phyloP scores from a whole-genome alignment of 1,284 basidiomycete genomes.

The Bondarzewia mesenterica region DNA sequence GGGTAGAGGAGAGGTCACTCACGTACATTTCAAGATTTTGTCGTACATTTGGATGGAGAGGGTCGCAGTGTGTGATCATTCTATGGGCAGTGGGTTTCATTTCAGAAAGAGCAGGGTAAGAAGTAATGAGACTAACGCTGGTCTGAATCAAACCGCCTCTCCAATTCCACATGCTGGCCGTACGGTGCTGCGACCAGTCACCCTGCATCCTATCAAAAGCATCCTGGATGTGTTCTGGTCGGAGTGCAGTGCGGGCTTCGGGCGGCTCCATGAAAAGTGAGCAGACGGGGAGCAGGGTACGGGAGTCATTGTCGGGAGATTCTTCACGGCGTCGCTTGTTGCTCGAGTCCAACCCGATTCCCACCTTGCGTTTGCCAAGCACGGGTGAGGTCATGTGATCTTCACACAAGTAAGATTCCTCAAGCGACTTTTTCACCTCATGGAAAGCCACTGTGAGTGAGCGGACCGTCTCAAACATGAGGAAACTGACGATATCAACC shows the following conservation, averaged over 20 bases:
- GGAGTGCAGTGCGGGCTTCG: too few relatives aligned
- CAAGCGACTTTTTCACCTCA: constrained; percentile 71
- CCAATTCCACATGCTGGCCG: too few relatives aligned
- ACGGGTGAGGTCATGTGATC: constrained; percentile 52
- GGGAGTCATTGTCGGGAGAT: constrained; percentile 48
- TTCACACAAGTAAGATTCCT: constrained; percentile 63
- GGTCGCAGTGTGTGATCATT: background rate
- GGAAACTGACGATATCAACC: too few relatives aligned
- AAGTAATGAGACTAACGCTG: too few relatives aligned
- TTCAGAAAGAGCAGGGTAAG: too few relatives aligned
- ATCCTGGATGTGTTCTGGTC: constrained; percentile 83
- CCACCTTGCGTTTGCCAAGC: constrained; percentile 69
- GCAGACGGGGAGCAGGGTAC: constrained; percentile 52
- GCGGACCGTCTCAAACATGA: too few relatives aligned
- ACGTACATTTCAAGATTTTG: too few relatives aligned
- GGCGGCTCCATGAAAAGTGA: constrained; percentile 75
- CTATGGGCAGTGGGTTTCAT: background rate
- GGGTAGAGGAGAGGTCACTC: too few relatives aligned
- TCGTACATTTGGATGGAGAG: too few relatives aligned
- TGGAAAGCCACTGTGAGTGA: constrained; percentile 84
- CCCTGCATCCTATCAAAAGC: constrained; percentile 84
- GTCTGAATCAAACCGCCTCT: too few relatives aligned
- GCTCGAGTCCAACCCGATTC: too few relatives aligned
- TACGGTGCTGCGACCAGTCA: constrained; percentile 71
- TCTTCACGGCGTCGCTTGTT: constrained; percentile 58